Percentiles rank a stretch among this genome's conserved stretches.
Conservation (phyloP, 2,329 filamentous ascomycete species). For the Amauroascus verrucosus region DNA sequence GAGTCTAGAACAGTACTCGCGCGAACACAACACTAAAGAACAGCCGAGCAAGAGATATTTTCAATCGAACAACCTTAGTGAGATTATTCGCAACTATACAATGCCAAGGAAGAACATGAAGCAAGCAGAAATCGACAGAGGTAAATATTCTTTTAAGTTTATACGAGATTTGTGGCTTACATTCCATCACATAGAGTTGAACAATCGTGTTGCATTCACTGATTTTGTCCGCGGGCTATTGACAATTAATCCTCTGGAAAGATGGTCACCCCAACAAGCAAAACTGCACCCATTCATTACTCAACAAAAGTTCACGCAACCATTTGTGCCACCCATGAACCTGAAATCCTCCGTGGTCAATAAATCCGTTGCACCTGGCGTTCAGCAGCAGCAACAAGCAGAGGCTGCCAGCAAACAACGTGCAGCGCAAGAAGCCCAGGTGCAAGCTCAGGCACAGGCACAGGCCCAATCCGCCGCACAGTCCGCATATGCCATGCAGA, state of each 20-base stretch:
- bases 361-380: constrained; percentile 80
- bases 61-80: constrained; percentile 80
- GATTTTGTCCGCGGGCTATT: constrained; percentile 91
- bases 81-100: constrained; percentile 95
- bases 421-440: constrained; percentile 45
- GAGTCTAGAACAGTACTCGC: constrained; percentile 94
- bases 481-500: constrained; percentile 56
- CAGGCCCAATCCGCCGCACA: constrained; percentile 56
- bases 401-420: constrained; percentile 90
- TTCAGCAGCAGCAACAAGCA: constrained; percentile 90
- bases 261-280: constrained; percentile 96
- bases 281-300: constrained; percentile 98
- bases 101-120: constrained; percentile 99
- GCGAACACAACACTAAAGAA: constrained; percentile 92
- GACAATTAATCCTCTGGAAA: constrained; percentile 87
- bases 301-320: constrained; percentile 91
- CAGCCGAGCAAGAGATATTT: constrained; percentile 99
- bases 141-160: constrained; percentile 42
- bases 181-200: constrained; percentile 63
- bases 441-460: constrained; percentile 48
- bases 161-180: constrained; percentile 17
- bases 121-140: constrained; percentile 87
- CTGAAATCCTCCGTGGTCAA: constrained; percentile 76
- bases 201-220: constrained; percentile 92
- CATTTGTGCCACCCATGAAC: constrained; percentile 95